phyloP scores from a whole-genome alignment of 2,329 filamentous ascomycete genomes.

The Myriosclerotinia curreyana region DNA sequence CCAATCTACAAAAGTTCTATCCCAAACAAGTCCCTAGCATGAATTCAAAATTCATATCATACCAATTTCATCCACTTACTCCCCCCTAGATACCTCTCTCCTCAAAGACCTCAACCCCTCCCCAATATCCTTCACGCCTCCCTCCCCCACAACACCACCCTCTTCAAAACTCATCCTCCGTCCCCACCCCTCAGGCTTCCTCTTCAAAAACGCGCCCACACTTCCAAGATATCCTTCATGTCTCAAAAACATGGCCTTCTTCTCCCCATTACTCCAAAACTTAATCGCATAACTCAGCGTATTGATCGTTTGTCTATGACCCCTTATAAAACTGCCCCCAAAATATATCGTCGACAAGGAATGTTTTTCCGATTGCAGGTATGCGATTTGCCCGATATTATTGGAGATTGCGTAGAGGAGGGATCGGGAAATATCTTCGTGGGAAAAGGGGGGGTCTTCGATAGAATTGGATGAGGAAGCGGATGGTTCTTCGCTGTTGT shows the following conservation, averaged over 20 bases:
- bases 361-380: slow-evolving; percentile 95
- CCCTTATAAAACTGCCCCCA: slow-evolving; percentile 92
- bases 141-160: slow-evolving; percentile 14
- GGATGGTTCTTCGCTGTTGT: slow-evolving; percentile 30
- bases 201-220: slow-evolving; percentile 89
- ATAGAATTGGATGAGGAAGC: not conserved
- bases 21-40: not conserved
- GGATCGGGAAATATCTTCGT: slow-evolving; percentile 84
- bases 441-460: slow-evolving; percentile 56
- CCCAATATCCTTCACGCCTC: slow-evolving; percentile 1
- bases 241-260: slow-evolving; percentile 92
- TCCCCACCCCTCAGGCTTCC: slow-evolving; percentile 89
- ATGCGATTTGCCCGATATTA: slow-evolving; percentile 97
- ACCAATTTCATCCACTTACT: not conserved
- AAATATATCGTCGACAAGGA: slow-evolving; percentile 92
- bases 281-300: slow-evolving; percentile 95
- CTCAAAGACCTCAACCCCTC: not conserved
- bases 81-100: not conserved
- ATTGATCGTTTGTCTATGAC: slow-evolving; percentile 96
- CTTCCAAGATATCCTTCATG: slow-evolving; percentile 95
- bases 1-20: not conserved
- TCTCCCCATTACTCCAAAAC: slow-evolving; percentile 92
- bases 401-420: slow-evolving; percentile 94
- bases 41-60: not conserved
- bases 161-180: slow-evolving; percentile 63